phyloP scores from a whole-genome alignment of 257 asterid species.

The Cynanchum wilfordii region DNA sequence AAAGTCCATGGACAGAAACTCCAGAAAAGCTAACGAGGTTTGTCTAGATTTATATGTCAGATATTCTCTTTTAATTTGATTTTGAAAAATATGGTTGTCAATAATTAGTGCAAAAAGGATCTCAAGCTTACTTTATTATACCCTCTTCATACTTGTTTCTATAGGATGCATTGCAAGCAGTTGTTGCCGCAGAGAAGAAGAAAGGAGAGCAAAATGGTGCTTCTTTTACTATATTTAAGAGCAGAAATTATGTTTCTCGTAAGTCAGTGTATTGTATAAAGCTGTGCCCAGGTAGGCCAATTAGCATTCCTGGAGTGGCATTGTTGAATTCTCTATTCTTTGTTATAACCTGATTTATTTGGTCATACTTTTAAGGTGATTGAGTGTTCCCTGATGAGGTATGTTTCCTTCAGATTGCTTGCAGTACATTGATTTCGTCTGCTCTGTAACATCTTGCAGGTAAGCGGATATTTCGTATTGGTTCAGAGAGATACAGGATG shows the following conservation, averaged over 20 bases:
- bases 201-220: constrained; percentile 51
- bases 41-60: constrained; percentile 19
- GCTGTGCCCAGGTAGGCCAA: constrained; percentile 71
- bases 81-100: neutral
- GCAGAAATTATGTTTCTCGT: constrained; percentile 69
- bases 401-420: neutral
- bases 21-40: constrained; percentile 79
- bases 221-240: constrained; percentile 37
- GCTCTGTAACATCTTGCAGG: constrained; percentile 42
- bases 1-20: constrained; percentile 76
- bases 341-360: neutral
- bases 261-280: constrained; percentile 71
- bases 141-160: constrained; percentile 11
- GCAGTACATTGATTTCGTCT: neutral
- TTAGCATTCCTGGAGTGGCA: constrained; percentile 80
- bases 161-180: constrained; percentile 82
- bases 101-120: neutral
- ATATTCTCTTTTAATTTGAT: neutral
- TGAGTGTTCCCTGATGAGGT: neutral
- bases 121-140: neutral
- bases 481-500: constrained; percentile 92
- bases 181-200: constrained; percentile 63
- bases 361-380: neutral
- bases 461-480: constrained; percentile 80
- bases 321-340: constrained; percentile 17